Percentiles rank a stretch among this genome's conserved stretches.
These are phyloP conservation scores for Sisymbrium altissimum DNA, from an alignment of 345 rosid species.

Conservation along the genomic window DNA sequence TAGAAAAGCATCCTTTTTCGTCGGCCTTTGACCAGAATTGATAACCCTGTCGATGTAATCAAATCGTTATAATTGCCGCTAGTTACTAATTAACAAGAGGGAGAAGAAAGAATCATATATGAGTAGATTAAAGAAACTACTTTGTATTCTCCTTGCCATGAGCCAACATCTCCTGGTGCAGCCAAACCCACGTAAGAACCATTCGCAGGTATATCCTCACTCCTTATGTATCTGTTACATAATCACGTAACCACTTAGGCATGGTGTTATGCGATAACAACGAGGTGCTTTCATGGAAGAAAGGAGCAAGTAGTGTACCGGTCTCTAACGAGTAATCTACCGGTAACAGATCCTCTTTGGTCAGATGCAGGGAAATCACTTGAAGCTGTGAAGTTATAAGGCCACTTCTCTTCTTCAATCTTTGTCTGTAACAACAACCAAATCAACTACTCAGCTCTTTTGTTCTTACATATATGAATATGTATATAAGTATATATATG, in stretches of 20 bases:
- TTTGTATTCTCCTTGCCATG: constrained; percentile 94
- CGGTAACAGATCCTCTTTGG: constrained; percentile 60
- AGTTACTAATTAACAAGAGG: not conserved
- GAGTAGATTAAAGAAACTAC: constrained; percentile 35
- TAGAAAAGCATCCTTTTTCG: constrained; percentile 52
- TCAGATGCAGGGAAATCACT: constrained; percentile 57
- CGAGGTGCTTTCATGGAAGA: not conserved
- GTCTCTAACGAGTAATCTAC: constrained; percentile 65
- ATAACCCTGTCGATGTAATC: constrained; percentile 53
- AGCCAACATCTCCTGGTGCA: constrained; percentile 75
- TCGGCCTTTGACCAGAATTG: constrained; percentile 84
- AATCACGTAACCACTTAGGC: constrained; percentile 11
- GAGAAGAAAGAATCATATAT: not conserved
- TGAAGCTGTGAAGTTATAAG: constrained; percentile 72
- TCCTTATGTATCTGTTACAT: constrained; percentile 41
- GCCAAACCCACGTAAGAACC: constrained; percentile 84
- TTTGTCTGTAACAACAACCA: constrained; percentile 43
- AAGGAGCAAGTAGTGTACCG: constrained; percentile 37
- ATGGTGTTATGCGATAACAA: not conserved
- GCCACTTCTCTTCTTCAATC: constrained; percentile 70
- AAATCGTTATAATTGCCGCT: not conserved
- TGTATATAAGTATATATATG: not conserved
- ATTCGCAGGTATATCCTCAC: constrained; percentile 37
- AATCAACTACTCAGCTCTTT: not conserved
- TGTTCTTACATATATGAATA: not conserved